Evolutionary conservation across 108 stramenopile genomes (phyloP).

Genomic region (Cyclotella cryptica): DNA sequence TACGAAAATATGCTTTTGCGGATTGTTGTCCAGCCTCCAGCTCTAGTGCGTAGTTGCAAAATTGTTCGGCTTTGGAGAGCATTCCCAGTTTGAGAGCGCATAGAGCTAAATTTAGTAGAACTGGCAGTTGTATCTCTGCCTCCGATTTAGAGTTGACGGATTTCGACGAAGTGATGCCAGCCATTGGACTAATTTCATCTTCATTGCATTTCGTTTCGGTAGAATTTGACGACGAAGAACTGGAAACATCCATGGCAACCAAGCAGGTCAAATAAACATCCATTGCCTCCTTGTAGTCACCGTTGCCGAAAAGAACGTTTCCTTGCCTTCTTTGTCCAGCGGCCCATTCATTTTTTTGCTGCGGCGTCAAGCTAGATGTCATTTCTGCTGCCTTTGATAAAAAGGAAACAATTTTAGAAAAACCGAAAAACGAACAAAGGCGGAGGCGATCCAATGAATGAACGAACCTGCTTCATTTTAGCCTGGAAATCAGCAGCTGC

Average conservation of each 20-base stretch:
- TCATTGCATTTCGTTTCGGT: conserved; percentile 2
- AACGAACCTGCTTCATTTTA: conserved; percentile 69
- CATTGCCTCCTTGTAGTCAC: conserved; percentile 80
- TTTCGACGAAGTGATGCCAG: neutral
- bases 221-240: neutral
- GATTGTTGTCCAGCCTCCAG: conserved; percentile 34
- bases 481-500: conserved; percentile 75
- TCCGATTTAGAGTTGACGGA: conserved; percentile 18
- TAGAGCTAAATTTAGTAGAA: conserved; percentile 85
- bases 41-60: conserved; percentile 78
- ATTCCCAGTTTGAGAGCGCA: conserved; percentile 80
- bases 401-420: neutral
- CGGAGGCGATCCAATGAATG: neutral
- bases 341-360: conserved; percentile 73
- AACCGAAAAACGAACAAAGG: neutral
- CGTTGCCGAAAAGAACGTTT: conserved; percentile 63
- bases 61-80: conserved; percentile 76
- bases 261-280: conserved; percentile 89
- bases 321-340: conserved; percentile 65
- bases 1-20: conserved; percentile 75
- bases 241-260: conserved; percentile 58
- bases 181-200: neutral
- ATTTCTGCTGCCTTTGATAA: conserved; percentile 46
- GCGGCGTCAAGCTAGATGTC: conserved; percentile 33
- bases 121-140: conserved; percentile 65